These are phyloP conservation scores for Fusarium caatingaense DNA, from an alignment of 2,329 filamentous ascomycete species.

Conservation along the genomic window DNA sequence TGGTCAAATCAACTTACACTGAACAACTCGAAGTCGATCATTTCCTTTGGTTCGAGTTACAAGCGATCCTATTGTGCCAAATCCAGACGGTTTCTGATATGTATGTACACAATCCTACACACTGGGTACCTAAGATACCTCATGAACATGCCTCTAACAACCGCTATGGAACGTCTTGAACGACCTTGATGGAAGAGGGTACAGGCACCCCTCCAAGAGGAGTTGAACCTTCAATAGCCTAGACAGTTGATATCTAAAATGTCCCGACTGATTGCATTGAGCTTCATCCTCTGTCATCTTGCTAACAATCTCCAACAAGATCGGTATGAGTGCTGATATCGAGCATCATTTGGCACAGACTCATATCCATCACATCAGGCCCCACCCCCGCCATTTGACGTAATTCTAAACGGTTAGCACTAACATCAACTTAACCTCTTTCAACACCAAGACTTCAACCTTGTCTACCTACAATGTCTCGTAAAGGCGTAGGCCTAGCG, in stretches of 20 bases:
- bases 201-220: background rate
- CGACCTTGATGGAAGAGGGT: background rate
- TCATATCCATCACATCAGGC: background rate
- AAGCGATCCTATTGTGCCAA: background rate
- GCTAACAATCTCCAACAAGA: background rate
- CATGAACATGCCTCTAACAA: background rate
- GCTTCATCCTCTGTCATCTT: background rate
- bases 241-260: background rate
- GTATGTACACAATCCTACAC: background rate
- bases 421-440: background rate
- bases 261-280: background rate
- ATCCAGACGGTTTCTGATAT: background rate
- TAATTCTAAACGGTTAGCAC: conserved; percentile 23
- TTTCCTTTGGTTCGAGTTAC: background rate
- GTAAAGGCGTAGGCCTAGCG: conserved; percentile 88
- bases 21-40: conserved; percentile 7
- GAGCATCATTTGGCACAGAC: background rate
- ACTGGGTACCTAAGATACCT: background rate
- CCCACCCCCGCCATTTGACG: conserved; percentile 39
- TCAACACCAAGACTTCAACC: background rate
- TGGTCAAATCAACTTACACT: conserved; percentile 28
- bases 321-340: background rate
- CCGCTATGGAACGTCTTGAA: background rate
- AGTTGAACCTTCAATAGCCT: background rate
- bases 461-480: conserved; percentile 64